Conservation (phyloP, 2,329 filamentous ascomycete species). For the Xylariaceae sp. region DNA sequence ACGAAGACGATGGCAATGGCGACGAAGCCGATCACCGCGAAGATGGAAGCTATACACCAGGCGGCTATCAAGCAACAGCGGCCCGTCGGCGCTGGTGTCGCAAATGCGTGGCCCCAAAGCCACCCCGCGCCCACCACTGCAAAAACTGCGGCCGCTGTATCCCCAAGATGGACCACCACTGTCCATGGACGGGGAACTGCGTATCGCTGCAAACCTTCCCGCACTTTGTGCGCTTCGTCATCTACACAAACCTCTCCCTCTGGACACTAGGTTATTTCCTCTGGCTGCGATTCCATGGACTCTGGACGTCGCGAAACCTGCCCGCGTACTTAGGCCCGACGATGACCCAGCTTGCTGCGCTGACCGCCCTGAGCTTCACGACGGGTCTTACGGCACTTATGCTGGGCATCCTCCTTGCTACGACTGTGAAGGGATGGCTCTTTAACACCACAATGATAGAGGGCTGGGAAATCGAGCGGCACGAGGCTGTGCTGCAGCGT, state of each 20-base stretch:
- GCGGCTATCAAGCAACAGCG: constrained; percentile 3
- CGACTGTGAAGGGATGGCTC: constrained; percentile 56
- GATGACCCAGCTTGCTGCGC: constrained; percentile 52
- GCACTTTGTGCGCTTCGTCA: constrained; percentile 74
- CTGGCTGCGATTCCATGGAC: constrained; percentile 50
- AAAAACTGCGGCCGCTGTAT: constrained; percentile 70
- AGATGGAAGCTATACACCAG: not conserved
- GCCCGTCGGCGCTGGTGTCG: constrained; percentile 59
- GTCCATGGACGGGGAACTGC: constrained; percentile 80
- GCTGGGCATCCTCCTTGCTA: constrained; percentile 61
- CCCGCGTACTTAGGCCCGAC: constrained; percentile 72
- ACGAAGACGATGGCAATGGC: constrained; percentile 17
- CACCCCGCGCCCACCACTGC: constrained; percentile 77
- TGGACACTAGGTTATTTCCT: constrained; percentile 59
- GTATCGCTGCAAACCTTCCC: constrained; percentile 78
- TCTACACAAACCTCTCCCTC: constrained; percentile 63
- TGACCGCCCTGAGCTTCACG: constrained; percentile 57
- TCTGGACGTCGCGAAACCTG: constrained; percentile 64
- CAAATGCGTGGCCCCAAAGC: constrained; percentile 71
- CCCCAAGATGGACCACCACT: constrained; percentile 82
- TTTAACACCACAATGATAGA: constrained; percentile 79
- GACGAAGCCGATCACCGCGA: not conserved
- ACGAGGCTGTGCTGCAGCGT: constrained; percentile 53
- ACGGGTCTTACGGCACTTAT: constrained; percentile 58
- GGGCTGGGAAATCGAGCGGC: constrained; percentile 66